These are phyloP conservation scores for Paecilomyces variotii DNA, from an alignment of 2,329 filamentous ascomycete genomes.

Conservation along the genomic window DNA sequence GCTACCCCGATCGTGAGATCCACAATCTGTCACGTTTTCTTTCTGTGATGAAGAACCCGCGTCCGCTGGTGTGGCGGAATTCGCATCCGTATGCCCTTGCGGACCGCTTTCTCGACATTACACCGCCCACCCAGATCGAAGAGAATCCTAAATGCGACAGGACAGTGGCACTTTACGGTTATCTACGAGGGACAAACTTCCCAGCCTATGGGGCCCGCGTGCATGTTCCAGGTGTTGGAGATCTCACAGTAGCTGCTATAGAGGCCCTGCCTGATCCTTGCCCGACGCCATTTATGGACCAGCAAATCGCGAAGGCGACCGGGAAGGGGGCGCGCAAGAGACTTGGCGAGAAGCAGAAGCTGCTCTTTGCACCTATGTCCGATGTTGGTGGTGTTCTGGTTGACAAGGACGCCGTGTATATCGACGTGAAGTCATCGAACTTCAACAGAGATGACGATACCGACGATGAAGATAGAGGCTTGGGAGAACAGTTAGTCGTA, in stretches of 20 bases:
- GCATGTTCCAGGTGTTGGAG: conserved; percentile 86
- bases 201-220: conserved; percentile 75
- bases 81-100: conserved; percentile 89
- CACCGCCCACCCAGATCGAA: conserved; percentile 85
- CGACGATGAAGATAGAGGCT: conserved; percentile 64
- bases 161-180: conserved; percentile 84
- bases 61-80: conserved; percentile 94
- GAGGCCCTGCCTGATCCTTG: conserved; percentile 90
- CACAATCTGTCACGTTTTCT: conserved; percentile 93
- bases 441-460: conserved; percentile 60
- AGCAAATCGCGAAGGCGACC: conserved; percentile 72
- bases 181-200: conserved; percentile 91
- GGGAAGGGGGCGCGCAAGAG: conserved; percentile 74
- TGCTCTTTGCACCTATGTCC: conserved; percentile 94
- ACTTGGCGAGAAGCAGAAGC: conserved; percentile 92
- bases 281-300: conserved; percentile 84
- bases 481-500: conserved; percentile 92
- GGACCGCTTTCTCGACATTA: conserved; percentile 92
- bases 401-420: conserved; percentile 95
- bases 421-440: conserved; percentile 60
- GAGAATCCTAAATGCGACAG: conserved; percentile 83
- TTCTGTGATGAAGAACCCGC: conserved; percentile 97
- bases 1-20: conserved; percentile 93
- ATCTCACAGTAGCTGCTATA: conserved; percentile 73
- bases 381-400: conserved; percentile 94